These are phyloP conservation scores for Skeletonema grethae DNA, from an alignment of 108 stramenopile species.

Conservation along the genomic window DNA sequence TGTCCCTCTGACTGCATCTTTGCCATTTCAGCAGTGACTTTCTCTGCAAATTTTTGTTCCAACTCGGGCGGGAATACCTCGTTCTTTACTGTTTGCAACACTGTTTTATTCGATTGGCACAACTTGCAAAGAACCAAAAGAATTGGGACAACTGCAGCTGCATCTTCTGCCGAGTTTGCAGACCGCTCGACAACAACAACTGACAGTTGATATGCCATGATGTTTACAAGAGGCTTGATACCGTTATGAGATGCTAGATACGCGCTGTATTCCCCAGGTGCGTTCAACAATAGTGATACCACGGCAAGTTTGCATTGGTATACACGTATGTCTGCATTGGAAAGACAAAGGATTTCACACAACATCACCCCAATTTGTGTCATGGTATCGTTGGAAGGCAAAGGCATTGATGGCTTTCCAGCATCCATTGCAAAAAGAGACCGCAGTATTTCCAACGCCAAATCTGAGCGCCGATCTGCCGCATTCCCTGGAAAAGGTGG, in stretches of 20 bases:
- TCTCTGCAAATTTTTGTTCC: slow-evolving; percentile 36
- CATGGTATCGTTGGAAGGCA: slow-evolving; percentile 26
- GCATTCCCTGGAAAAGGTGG: slow-evolving; percentile 49
- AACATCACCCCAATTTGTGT: slow-evolving; percentile 34
- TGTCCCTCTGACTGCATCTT: slow-evolving; percentile 26
- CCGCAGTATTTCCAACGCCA: slow-evolving; percentile 65
- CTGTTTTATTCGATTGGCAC: slow-evolving; percentile 29
- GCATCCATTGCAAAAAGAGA: slow-evolving; percentile 62
- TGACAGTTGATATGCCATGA: slow-evolving; percentile 57
- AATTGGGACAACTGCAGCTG: slow-evolving; percentile 70
- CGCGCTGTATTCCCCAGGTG: slow-evolving; percentile 44
- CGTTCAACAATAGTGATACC: slow-evolving; percentile 67
- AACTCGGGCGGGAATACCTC: slow-evolving; percentile 68
- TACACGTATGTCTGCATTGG: slow-evolving; percentile 37
- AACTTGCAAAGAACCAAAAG: slow-evolving; percentile 64
- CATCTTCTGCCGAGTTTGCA: slow-evolving; percentile 42
- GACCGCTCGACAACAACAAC: slow-evolving; percentile 52
- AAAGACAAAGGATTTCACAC: slow-evolving; percentile 28
- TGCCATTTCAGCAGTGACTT: slow-evolving; percentile 31
- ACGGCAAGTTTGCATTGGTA: slow-evolving; percentile 62
- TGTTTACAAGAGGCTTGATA: slow-evolving; percentile 43
- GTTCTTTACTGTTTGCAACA: slow-evolving; percentile 45
- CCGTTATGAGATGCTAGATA: slow-evolving; percentile 39
- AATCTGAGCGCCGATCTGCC: slow-evolving; percentile 61
- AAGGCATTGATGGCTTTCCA: slow-evolving; percentile 35